Conservation (phyloP, 208 protist species). For the Leishmania major region DNA sequence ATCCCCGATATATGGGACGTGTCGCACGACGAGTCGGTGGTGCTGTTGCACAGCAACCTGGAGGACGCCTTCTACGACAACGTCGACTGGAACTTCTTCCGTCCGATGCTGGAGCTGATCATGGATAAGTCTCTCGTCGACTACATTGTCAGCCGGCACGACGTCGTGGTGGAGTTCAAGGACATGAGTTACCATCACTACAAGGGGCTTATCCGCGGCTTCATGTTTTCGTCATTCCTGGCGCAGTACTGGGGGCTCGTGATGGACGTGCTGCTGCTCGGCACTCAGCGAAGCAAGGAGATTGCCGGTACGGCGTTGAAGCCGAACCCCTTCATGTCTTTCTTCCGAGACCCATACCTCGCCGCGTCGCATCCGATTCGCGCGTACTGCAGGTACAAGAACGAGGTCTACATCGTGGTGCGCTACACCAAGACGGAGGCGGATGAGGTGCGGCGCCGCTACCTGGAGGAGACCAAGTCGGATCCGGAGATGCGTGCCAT, state of each 20-base stretch:
- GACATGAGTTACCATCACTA: constrained; percentile 99
- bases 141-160: constrained; percentile 99
- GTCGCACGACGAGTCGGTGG: constrained; percentile 97
- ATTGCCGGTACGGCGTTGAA: constrained; percentile 97
- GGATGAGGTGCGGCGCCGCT: constrained; percentile 98
- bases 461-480: constrained; percentile 98
- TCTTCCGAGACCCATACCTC: constrained; percentile 90
- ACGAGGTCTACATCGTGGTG: constrained; percentile 98
- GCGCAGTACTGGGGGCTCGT: constrained; percentile 99
- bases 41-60: constrained; percentile 98
- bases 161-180: constrained; percentile 99
- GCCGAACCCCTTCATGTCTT: constrained; percentile 99
- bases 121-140: constrained; percentile 99
- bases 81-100: constrained; percentile 99
- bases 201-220: constrained; percentile 99
- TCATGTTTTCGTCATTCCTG: constrained; percentile 99
- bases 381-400: constrained; percentile 98
- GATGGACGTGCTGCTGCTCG: constrained; percentile 99
- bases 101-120: constrained; percentile 99
- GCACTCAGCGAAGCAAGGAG: constrained; percentile 97
- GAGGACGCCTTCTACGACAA: constrained; percentile 99
- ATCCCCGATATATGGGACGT: constrained; percentile 98
- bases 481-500: constrained; percentile 96
- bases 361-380: constrained; percentile 98
- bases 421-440: constrained; percentile 98